Evolutionary conservation across 2,329 filamentous ascomycete genomes (phyloP).

Genomic region (Colletotrichum musicola): DNA sequence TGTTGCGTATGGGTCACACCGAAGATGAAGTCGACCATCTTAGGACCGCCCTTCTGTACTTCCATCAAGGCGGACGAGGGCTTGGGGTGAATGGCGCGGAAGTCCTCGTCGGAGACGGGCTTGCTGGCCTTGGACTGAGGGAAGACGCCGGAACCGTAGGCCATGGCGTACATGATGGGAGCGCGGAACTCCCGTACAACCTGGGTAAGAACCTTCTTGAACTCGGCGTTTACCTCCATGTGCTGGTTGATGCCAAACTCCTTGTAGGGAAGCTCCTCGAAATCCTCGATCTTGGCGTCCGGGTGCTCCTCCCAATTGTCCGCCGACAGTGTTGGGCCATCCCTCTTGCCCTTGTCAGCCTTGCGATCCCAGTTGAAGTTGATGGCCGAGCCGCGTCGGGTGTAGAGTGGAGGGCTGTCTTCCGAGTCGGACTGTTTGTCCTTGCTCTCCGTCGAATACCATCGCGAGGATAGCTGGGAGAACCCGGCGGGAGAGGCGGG

Average conservation of each 20-base stretch:
- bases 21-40: slow-evolving; percentile 99
- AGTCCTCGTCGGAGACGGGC: slow-evolving; percentile 66
- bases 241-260: slow-evolving; percentile 94
- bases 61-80: slow-evolving; percentile 84
- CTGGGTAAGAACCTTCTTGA: slow-evolving; percentile 89
- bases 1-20: slow-evolving; percentile 95
- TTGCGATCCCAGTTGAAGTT: slow-evolving; percentile 39
- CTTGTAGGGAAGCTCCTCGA: slow-evolving; percentile 59
- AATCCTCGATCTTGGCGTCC: slow-evolving; percentile 57
- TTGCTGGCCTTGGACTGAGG: slow-evolving; percentile 73
- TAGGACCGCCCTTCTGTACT: slow-evolving; percentile 87
- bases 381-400: slow-evolving; percentile 37
- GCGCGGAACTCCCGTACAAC: slow-evolving; percentile 93
- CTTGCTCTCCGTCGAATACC: slow-evolving; percentile 31
- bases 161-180: slow-evolving; percentile 95
- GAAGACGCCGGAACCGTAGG: slow-evolving; percentile 97
- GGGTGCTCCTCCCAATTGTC: slow-evolving; percentile 59
- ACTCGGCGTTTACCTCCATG: slow-evolving; percentile 94
- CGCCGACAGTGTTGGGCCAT: slow-evolving; percentile 31
- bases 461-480: not conserved
- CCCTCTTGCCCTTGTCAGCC: slow-evolving; percentile 24
- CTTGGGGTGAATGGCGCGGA: slow-evolving; percentile 80
- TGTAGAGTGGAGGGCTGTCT: slow-evolving; percentile 19
- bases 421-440: slow-evolving; percentile 15
- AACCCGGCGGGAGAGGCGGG: not conserved